phyloP scores from a whole-genome alignment of 345 rosid genomes.

The Cardamine occulta region DNA sequence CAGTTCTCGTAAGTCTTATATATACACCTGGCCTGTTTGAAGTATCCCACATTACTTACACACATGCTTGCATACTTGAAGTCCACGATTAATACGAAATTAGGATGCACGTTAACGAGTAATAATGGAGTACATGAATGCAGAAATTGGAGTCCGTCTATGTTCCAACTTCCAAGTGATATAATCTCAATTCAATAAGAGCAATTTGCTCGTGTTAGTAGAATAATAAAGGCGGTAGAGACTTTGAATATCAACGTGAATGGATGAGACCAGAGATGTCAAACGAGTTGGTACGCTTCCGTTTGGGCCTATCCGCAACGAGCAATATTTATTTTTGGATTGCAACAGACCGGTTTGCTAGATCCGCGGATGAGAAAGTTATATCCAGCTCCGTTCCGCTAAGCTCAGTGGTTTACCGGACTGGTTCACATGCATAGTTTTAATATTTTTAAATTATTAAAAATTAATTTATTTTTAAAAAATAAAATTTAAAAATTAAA shows the following conservation, averaged over 20 bases:
- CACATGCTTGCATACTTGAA: constrained; percentile 27
- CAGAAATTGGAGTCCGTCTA: constrained; percentile 9
- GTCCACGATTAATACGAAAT: constrained; percentile 1
- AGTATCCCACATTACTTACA: constrained; percentile 1
- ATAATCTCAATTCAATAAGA: not conserved
- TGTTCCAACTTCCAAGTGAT: constrained; percentile 2
- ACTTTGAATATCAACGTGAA: constrained; percentile 5
- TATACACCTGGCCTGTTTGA: not conserved
- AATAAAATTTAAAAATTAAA: no score
- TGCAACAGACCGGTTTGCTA: no score
- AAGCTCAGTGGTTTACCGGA: no score
- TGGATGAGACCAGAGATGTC: no score
- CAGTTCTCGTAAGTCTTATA: not conserved
- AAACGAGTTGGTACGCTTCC: no score
- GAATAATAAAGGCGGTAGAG: not conserved
- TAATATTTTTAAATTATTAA: no score
- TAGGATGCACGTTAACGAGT: constrained; percentile 20
- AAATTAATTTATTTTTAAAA: no score
- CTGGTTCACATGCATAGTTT: no score
- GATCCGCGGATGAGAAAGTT: no score
- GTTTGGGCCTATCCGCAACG: no score
- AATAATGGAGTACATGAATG: not conserved
- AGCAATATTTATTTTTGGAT: no score
- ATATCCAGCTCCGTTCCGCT: no score
- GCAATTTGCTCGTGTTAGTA: constrained; percentile 2